These are phyloP conservation scores for Magnusiomyces paraingens DNA, from an alignment of 1,139 yeast species.

Conservation along the genomic window DNA sequence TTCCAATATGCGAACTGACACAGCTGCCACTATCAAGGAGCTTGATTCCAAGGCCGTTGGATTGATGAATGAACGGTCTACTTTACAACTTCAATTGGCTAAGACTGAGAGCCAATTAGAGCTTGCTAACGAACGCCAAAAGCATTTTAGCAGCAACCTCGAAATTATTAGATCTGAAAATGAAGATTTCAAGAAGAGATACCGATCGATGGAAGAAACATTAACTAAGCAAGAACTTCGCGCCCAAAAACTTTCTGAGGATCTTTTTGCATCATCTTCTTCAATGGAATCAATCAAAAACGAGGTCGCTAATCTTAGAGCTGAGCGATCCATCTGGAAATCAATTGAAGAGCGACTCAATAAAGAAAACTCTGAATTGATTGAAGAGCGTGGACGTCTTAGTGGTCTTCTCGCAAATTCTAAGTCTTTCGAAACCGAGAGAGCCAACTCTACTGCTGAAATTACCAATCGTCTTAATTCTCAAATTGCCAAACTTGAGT, in stretches of 20 bases:
- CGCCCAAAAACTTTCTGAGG: conserved; percentile 52
- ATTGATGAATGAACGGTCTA: conserved; percentile 45
- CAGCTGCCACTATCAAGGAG: conserved; percentile 37
- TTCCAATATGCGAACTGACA: conserved; percentile 38
- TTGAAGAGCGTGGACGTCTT: conserved; percentile 54
- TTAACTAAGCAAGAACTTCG: conserved; percentile 49
- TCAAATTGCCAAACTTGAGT: conserved; percentile 49
- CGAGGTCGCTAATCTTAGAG: conserved; percentile 39
- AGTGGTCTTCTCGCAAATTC: conserved; percentile 55
- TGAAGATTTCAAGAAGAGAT: conserved; percentile 39
- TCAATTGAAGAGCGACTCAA: conserved; percentile 48
- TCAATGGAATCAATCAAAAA: conserved; percentile 26
- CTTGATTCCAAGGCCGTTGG: conserved; percentile 38
- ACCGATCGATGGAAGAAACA: conserved; percentile 49
- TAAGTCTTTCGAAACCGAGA: conserved; percentile 50
- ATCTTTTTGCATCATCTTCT: conserved; percentile 42
- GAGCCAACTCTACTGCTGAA: conserved; percentile 49
- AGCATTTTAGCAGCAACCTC: conserved; percentile 33
- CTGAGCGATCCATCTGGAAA: conserved; percentile 50
- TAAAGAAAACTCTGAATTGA: conserved; percentile 48
- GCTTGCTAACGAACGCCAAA: conserved; percentile 42
- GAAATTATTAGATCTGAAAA: conserved; percentile 41
- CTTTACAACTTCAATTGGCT: conserved; percentile 41
- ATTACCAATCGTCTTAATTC: conserved; percentile 45
- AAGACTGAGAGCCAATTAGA: conserved; percentile 42